A percentile compares a stretch with the other conserved stretches of the same genome.
Evolutionary conservation across 2,329 filamentous ascomycete genomes (phyloP).

Genomic region (Magnaporthiopsis rhizophila): DNA sequence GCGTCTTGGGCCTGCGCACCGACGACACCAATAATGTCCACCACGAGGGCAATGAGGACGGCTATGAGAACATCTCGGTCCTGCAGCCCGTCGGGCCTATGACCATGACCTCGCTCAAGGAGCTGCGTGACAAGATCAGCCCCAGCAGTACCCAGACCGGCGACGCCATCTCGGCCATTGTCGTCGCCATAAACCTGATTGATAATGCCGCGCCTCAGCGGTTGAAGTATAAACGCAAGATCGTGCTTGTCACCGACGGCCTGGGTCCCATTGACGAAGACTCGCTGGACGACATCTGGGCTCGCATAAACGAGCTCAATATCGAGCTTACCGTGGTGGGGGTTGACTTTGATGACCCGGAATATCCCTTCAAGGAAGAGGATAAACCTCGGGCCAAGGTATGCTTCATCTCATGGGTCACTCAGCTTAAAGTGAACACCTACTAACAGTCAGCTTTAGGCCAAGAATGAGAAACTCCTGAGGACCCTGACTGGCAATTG

Average conservation of each 20-base stretch:
- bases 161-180: slow-evolving; percentile 81
- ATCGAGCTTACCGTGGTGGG: slow-evolving; percentile 82
- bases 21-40: slow-evolving; percentile 67
- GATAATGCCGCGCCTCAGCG: slow-evolving; percentile 62
- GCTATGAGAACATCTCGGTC: slow-evolving; percentile 75
- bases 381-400: slow-evolving; percentile 68
- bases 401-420: slow-evolving; percentile 4
- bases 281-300: slow-evolving; percentile 59
- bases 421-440: slow-evolving; percentile 12
- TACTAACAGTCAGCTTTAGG: slow-evolving; percentile 27
- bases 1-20: slow-evolving; percentile 78
- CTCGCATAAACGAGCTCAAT: slow-evolving; percentile 64
- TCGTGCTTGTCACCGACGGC: slow-evolving; percentile 81
- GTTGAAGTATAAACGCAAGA: slow-evolving; percentile 71
- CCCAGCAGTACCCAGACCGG: slow-evolving; percentile 62
- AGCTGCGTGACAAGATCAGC: slow-evolving; percentile 54
- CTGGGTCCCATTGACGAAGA: slow-evolving; percentile 64
- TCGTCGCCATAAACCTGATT: slow-evolving; percentile 84
- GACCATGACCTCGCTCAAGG: slow-evolving; percentile 60
- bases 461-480: slow-evolving; percentile 65
- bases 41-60: slow-evolving; percentile 54
- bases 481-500: slow-evolving; percentile 59
- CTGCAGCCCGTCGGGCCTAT: slow-evolving; percentile 58
- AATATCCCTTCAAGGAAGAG: slow-evolving; percentile 89
- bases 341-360: slow-evolving; percentile 85